Percentiles rank a stretch among this genome's conserved stretches.
Evolutionary conservation across 2,329 filamentous ascomycete species (phyloP).

Genomic region (Trichophyton benhamiae): DNA sequence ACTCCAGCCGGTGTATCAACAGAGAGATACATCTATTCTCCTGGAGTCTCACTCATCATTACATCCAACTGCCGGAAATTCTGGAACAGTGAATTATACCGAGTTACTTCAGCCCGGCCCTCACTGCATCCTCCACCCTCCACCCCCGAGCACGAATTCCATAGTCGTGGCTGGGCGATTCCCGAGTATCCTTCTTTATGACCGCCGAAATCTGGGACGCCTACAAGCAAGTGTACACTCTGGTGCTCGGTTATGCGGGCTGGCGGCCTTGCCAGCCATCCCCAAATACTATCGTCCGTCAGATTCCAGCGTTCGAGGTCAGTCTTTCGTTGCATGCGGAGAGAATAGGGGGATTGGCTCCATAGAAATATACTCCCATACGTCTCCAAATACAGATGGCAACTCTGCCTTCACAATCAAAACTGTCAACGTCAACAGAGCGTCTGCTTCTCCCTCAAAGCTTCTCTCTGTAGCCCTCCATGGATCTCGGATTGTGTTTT

Average conservation of each 20-base stretch:
- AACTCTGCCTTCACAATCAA: neutral
- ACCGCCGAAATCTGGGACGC: conserved; percentile 70
- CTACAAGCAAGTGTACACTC: conserved; percentile 71
- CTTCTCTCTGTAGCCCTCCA: conserved; percentile 71
- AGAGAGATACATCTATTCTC: neutral
- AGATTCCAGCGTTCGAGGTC: conserved; percentile 38
- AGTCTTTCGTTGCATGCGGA: conserved; percentile 68
- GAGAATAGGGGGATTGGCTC: conserved; percentile 88
- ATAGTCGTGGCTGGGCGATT: conserved; percentile 86
- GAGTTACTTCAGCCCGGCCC: conserved; percentile 69
- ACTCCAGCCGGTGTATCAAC: conserved; percentile 6
- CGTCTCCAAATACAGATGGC: conserved; percentile 2
- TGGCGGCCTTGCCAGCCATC: conserved; percentile 51
- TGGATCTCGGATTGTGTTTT: conserved; percentile 68
- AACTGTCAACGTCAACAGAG: conserved; percentile 57
- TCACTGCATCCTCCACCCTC: conserved; percentile 68
- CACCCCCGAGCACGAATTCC: conserved; percentile 53
- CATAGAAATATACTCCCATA: conserved; percentile 61
- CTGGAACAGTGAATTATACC: conserved; percentile 41
- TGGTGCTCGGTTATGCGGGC: conserved; percentile 62
- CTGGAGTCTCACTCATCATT: neutral
- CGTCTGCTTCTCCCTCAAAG: conserved; percentile 68
- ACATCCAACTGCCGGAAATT: conserved; percentile 1
- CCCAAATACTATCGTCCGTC: conserved; percentile 39
- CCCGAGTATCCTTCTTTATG: conserved; percentile 77